Conservation (phyloP, 805 yeast genomes). For the Candida maesae region DNA sequence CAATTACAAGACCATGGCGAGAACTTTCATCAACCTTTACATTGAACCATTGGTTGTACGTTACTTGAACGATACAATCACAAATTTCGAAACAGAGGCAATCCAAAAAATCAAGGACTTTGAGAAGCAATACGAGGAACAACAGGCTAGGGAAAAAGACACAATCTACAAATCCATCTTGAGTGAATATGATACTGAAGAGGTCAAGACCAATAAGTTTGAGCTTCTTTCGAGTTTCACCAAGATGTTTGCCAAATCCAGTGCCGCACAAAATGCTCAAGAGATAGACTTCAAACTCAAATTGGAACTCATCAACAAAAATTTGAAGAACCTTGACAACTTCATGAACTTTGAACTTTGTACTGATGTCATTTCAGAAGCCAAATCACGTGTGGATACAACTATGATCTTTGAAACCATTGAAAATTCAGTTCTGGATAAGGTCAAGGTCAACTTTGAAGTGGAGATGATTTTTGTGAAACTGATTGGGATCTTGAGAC, state of each 20-base stretch:
- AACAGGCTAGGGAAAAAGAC: constrained; percentile 39
- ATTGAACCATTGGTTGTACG: constrained; percentile 32
- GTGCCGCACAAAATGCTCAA: constrained; percentile 27
- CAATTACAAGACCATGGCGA: constrained; percentile 27
- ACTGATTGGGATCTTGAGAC: constrained; percentile 58
- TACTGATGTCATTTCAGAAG: constrained; percentile 63
- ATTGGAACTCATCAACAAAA: constrained; percentile 69
- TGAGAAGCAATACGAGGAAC: constrained; percentile 26
- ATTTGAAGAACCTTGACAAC: constrained; percentile 70
- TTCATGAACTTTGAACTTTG: constrained; percentile 81
- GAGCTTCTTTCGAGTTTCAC: constrained; percentile 64
- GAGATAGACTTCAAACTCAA: constrained; percentile 68
- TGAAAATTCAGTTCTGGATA: constrained; percentile 27
- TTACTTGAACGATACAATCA: constrained; percentile 31
- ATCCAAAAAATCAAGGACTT: constrained; percentile 25
- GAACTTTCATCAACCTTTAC: constrained; percentile 35
- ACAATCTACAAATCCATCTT: constrained; percentile 36
- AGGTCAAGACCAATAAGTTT: constrained; percentile 35
- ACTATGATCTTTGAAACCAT: constrained; percentile 39
- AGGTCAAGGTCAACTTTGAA: constrained; percentile 30
- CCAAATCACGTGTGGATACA: constrained; percentile 59
- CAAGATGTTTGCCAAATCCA: constrained; percentile 48
- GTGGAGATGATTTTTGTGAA: constrained; percentile 66
- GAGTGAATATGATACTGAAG: constrained; percentile 36
- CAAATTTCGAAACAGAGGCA: constrained; percentile 28